A percentile compares a stretch with the other conserved stretches of the same genome.
Conservation (phyloP, 1,139 yeast species). For the Taiozyma sp. region DNA sequence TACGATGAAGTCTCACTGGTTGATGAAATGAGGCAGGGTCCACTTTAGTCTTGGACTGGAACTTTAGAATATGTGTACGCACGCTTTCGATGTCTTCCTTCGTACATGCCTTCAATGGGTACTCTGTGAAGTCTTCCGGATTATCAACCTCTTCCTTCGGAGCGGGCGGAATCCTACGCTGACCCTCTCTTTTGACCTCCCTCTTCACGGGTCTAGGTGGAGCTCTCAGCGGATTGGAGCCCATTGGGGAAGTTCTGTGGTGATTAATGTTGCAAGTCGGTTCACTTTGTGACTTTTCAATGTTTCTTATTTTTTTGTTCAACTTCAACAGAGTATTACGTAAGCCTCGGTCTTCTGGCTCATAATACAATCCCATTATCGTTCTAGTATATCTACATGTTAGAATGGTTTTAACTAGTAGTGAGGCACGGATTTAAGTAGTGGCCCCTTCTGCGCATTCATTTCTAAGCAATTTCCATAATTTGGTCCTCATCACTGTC, state of each 20-base stretch:
- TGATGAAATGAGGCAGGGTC: slow-evolving; percentile 64
- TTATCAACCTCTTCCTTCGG: slow-evolving; percentile 10
- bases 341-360: not conserved
- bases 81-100: slow-evolving; percentile 67
- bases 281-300: not conserved
- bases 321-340: not conserved
- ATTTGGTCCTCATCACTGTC: slow-evolving; percentile 21
- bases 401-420: too few species aligned
- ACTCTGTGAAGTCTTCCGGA: slow-evolving; percentile 30
- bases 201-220: not conserved
- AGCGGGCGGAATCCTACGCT: slow-evolving; percentile 5
- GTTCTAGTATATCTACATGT: too few species aligned
- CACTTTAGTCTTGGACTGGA: slow-evolving; percentile 66
- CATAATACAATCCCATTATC: too few species aligned
- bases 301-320: too few species aligned
- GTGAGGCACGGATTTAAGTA: too few species aligned
- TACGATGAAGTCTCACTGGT: slow-evolving; percentile 85
- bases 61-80: slow-evolving; percentile 76
- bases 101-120: slow-evolving; percentile 60
- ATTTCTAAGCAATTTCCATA: slow-evolving; percentile 27
- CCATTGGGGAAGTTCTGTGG: not conserved
- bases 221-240: not conserved
- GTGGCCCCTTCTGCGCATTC: not conserved
- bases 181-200: not conserved
- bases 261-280: not conserved